Conservation (phyloP, 352 stramenopile genomes). For the Globisporangium paddicum region DNA sequence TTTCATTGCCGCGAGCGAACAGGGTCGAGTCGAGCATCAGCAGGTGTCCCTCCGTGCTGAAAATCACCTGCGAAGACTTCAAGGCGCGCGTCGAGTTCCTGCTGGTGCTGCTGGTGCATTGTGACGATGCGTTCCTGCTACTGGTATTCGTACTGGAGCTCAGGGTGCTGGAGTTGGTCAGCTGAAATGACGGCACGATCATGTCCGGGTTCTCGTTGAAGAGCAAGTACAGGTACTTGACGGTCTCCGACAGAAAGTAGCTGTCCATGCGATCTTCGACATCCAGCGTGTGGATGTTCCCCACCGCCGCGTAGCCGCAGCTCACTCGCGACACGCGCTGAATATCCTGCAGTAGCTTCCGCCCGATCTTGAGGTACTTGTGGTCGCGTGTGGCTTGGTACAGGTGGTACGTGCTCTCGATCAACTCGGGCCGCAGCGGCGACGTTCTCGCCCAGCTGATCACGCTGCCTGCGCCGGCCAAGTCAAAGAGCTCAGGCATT, state of each 20-base stretch:
- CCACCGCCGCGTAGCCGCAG: slow-evolving; percentile 93
- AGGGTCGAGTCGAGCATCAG: slow-evolving; percentile 57
- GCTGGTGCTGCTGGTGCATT: not conserved
- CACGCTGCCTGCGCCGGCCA: slow-evolving; percentile 39
- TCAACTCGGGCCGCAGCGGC: slow-evolving; percentile 95
- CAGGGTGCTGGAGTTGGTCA: slow-evolving; percentile 5
- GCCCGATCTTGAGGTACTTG: slow-evolving; percentile 88
- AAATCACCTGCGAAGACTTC: slow-evolving; percentile 69
- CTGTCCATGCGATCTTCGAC: slow-evolving; percentile 98
- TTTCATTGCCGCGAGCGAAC: slow-evolving; percentile 24
- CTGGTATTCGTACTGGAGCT: not conserved
- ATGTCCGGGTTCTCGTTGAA: slow-evolving; percentile 92
- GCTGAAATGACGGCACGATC: slow-evolving; percentile 45
- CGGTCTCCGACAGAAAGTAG: slow-evolving; percentile 98
- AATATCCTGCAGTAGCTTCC: slow-evolving; percentile 86
- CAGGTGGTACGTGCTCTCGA: slow-evolving; percentile 96
- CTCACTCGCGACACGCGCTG: slow-evolving; percentile 79
- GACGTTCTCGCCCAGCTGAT: slow-evolving; percentile 82
- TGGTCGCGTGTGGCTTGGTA: slow-evolving; percentile 88
- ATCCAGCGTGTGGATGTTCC: slow-evolving; percentile 85
- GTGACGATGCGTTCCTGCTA: not conserved
- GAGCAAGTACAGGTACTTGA: slow-evolving; percentile 99
- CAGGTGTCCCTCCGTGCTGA: slow-evolving; percentile 82
- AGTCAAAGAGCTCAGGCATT: slow-evolving; percentile 94
- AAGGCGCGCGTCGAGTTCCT: slow-evolving; percentile 25